A percentile compares a stretch with the other conserved stretches of the same genome.
phyloP scores from a whole-genome alignment of 768 basidiomycete genomes.

The Termitomyces sp. region DNA sequence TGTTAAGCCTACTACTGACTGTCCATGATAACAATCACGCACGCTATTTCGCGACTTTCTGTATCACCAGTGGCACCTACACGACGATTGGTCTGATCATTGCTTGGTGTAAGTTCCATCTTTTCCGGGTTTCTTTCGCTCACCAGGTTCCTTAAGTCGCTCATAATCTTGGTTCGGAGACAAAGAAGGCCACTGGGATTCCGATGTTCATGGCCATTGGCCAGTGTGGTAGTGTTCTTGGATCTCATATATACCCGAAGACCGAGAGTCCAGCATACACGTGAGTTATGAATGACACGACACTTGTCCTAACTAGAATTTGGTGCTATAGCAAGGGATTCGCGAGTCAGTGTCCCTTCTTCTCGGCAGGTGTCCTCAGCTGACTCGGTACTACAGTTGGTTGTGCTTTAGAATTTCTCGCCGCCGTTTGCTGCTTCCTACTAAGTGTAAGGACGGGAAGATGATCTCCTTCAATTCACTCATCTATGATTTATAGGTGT shows the following conservation, averaged over 20 bases:
- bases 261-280: conserved; percentile 62
- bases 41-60: conserved; percentile 78
- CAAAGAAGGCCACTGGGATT: conserved; percentile 72
- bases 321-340: conserved; percentile 48
- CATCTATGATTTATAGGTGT: conserved; percentile 35
- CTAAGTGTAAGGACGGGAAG: conserved; percentile 37
- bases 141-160: conserved; percentile 32
- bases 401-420: conserved; percentile 51
- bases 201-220: conserved; percentile 81
- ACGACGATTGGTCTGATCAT: conserved; percentile 71
- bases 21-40: conserved; percentile 52
- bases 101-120: conserved; percentile 64
- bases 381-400: conserved; percentile 29
- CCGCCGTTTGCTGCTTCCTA: conserved; percentile 46
- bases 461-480: background rate
- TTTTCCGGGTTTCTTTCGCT: background rate
- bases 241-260: conserved; percentile 68
- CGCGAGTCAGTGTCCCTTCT: conserved; percentile 33
- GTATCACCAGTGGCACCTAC: conserved; percentile 74
- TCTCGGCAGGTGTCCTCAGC: background rate
- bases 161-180: conserved; percentile 76
- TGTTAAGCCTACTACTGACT: conserved; percentile 48
- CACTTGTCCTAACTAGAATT: background rate
- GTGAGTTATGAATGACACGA: conserved; percentile 31
- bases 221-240: conserved; percentile 73